Evolutionary conservation across 805 yeast species (phyloP), one percentile per base, ranked within the genome.

Genomic region (Isabelozyma pseudorhagii): DNA sequence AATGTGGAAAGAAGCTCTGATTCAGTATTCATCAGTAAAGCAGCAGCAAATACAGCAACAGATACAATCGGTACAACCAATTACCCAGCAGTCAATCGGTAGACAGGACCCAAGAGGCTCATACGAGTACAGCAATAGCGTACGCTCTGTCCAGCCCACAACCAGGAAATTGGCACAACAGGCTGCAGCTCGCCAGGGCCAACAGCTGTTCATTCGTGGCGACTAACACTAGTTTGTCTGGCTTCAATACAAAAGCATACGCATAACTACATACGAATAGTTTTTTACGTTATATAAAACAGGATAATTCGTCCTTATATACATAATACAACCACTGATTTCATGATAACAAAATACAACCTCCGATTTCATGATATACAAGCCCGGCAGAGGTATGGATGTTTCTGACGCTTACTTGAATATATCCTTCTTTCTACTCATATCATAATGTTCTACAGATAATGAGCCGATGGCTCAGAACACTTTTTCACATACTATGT

Each of bases 1-100:
- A 46, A 47, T 73, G 34, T 74, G 79, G 79, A 76, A 68, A 49
- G 75, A 71, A 6, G 77, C 77, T 4, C 57, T 67, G 43, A 50
- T 66, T 17, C 51, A 46, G 49, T 17, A 29, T 38, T 40, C 51
- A 4, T 17, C 44, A 13, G 53, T 56, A 21, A 51, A 62, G 2
- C 57, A 21, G 17, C 49, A 4, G 46, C 44, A 27, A 18, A 55
- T 46, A 38, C 50, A 38, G 31, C 52, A 9, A 40, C 10, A 21
- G 6, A 21, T 44, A 10, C 52, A 44, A 45, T 56, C 42, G 21
- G 34, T 31, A 18, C 50, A 44, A 31, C 54, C 45, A 38, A 55
- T 43, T 11, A 41, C 29, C 34, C 40, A 34, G 48, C 46, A 42
- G 38, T 15, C 25, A 18, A 13, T 14, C 47, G 38, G 14, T 46